Evolutionary conservation across 2,329 filamentous ascomycete species (phyloP), one percentile per base, ranked within the genome.

Genomic region (Pleomassaria siparia): DNA sequence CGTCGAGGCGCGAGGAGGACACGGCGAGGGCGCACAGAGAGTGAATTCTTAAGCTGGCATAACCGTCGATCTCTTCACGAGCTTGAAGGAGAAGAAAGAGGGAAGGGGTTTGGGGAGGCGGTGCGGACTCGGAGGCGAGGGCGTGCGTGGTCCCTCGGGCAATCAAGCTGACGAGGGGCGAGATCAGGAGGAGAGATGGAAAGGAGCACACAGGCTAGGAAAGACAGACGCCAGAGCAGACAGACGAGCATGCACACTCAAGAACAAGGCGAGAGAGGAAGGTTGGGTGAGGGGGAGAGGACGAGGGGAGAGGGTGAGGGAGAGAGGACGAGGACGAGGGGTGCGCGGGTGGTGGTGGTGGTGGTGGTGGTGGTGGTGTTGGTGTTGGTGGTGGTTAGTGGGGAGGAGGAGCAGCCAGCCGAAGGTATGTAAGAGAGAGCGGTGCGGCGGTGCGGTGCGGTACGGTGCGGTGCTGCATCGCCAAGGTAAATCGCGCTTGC

Each of bases 1-100:
- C 47, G 43, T 47, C 47, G 47, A 55, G 45, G 52, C 52, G 54
- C 59, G 53, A 56, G 47, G 42, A 47, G 40, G 44, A 55, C 48
- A 55, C 54, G 58, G 53, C 51, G 44, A 33, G 33, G 45, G 45
- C 47, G 50, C 53, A 52, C 45, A 33, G 28, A 25, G 25, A 43
- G 51, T 28, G 49, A 28, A 6, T 22, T 33, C 10, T 42, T 40
- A 36, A 40, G 32, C 42, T 53, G 48, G 56, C 35, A 43, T 43
- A 44, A 40, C 43, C 53, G 57, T 59, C 22, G 40, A 44, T 42
- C 21, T 24, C 22, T 25, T 24, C 13, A 33, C 15, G 4, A 8
- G 3, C 41, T 36, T 26, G 12, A 24, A 15, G 18, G 20, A 18
- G 24, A 11, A n/a, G 16, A n/a, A n/a, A n/a, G 12, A 18, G 10